Base-by-base conservation (phyloP, 352 stramenopile genomes). In the Globisporangium iwayamae region DNA sequence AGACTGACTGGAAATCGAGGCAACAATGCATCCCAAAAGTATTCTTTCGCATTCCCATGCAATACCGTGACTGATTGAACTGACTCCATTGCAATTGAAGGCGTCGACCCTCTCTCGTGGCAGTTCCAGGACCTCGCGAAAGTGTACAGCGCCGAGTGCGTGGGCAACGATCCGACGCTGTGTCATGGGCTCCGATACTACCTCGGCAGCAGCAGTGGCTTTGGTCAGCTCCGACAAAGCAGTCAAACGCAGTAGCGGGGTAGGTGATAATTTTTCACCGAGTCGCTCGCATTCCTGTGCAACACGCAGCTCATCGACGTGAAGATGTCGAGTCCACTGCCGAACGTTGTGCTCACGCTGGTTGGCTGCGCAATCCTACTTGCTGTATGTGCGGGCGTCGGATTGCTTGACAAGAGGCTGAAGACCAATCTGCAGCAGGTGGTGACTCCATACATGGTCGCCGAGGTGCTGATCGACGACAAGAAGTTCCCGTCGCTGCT, bases 131-230 rank as follows among this genome's bases (percentile, higher is more conserved):
- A 75, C 51, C 59, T 75, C 14, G 20, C 56, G 16, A 36, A n/a
- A 13, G 16, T 47, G 13, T 69, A 63, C 47, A 9, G 64, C 36
- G 68, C 63, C 2, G 30, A 54, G 18, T 70, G 63, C 20, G 11
- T 22, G 4, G 28, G 22, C 3, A 34, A 13, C 10, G 57, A 55
- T 22, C 1, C 41, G 14, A 36, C 20, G 10, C 13, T 47, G 20
- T 66, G 50, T 38, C 25, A 25, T 36, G 60, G 60, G 3, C 22
- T 60, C 6, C 47, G 47, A 22, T 28, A 56, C 41, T 32, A 43
- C 22, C 41, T 58, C 59, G 25, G 25, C 25, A 46, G 39, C 39
- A 38, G 34, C 34, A 38, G 34, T 38, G 10, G 10, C 10, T 46
- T 13, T n/a, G 39, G 14, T 18, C 34, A 39, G 34, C 34, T 39